Conservation (phyloP, 345 rosid species). For the Psidium guajava region DNA sequence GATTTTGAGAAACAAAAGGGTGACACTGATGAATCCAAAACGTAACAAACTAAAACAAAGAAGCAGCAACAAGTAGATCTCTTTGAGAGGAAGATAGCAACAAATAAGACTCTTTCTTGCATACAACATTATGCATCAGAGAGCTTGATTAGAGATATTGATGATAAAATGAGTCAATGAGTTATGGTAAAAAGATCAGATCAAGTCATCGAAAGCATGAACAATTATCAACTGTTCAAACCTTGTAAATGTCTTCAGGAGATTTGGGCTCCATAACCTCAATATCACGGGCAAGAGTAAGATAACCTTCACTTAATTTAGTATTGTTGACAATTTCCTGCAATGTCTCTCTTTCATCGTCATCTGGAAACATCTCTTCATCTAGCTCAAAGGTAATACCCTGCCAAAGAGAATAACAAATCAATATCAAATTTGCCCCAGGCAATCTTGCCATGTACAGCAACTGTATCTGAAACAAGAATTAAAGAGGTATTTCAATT, state of each 20-base stretch:
- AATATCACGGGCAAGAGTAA: conserved; percentile 92
- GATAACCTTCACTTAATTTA: conserved; percentile 83
- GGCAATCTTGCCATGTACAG: background rate
- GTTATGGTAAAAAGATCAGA: background rate
- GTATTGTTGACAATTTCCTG: conserved; percentile 79
- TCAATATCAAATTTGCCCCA: background rate
- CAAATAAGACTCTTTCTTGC: too few species aligned
- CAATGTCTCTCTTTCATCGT: conserved; percentile 46
- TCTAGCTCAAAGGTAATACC: conserved; percentile 68
- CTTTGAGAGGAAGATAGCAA: background rate
- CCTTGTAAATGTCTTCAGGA: conserved; percentile 97
- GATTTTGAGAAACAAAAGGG: background rate
- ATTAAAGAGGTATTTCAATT: background rate
- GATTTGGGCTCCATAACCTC: conserved; percentile 99
- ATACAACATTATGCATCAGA: background rate
- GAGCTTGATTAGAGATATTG: background rate
- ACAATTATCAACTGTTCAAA: conserved; percentile 6
- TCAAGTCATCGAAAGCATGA: background rate
- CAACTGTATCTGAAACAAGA: background rate
- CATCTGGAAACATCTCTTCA: conserved; percentile 51
- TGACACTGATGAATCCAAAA: background rate
- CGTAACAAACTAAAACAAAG: background rate
- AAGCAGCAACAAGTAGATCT: background rate
- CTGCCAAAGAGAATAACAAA: conserved; percentile 21
- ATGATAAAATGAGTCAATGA: background rate